phyloP scores from a whole-genome alignment of 2,329 filamentous ascomycete species.

The Xylaria sp. region DNA sequence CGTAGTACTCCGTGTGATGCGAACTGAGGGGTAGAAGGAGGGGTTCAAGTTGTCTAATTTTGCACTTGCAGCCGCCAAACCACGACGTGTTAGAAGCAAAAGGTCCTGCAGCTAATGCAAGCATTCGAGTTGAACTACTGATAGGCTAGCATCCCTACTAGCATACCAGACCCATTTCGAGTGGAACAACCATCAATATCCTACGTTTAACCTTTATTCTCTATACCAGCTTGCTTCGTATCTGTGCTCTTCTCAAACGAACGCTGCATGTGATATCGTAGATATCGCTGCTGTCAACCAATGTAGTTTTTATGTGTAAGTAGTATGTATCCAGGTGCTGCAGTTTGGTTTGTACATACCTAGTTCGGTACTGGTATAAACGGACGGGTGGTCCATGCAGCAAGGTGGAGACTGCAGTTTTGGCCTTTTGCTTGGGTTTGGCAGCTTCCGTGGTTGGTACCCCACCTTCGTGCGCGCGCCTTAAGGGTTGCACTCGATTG shows the following conservation, averaged over 20 bases:
- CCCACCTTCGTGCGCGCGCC: constrained; percentile 19
- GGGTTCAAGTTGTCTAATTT: not conserved
- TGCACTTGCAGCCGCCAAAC: not conserved
- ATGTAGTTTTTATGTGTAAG: too few relatives aligned
- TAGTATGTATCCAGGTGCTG: too few relatives aligned
- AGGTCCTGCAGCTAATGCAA: constrained; percentile 7
- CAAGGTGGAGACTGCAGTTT: not conserved
- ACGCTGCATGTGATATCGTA: too few relatives aligned
- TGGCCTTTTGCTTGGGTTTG: constrained; percentile 1
- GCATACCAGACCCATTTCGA: not conserved
- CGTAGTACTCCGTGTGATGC: not conserved
- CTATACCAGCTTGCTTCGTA: not conserved
- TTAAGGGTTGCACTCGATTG: constrained; percentile 9
- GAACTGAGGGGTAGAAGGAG: constrained; percentile 3
- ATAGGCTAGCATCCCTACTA: not conserved
- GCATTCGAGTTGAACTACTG: not conserved
- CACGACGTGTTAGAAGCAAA: not conserved
- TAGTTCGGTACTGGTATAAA: not conserved
- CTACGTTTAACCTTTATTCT: not conserved
- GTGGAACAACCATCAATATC: not conserved
- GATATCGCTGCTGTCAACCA: too few relatives aligned
- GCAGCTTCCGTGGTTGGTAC: constrained; percentile 11
- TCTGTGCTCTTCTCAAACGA: too few relatives aligned
- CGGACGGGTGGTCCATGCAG: constrained; percentile 10
- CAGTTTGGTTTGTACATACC: too few relatives aligned